Evolutionary conservation across 2,329 filamentous ascomycete species (phyloP), one percentile per base, ranked within the genome.

Genomic region (Botrytis porri): DNA sequence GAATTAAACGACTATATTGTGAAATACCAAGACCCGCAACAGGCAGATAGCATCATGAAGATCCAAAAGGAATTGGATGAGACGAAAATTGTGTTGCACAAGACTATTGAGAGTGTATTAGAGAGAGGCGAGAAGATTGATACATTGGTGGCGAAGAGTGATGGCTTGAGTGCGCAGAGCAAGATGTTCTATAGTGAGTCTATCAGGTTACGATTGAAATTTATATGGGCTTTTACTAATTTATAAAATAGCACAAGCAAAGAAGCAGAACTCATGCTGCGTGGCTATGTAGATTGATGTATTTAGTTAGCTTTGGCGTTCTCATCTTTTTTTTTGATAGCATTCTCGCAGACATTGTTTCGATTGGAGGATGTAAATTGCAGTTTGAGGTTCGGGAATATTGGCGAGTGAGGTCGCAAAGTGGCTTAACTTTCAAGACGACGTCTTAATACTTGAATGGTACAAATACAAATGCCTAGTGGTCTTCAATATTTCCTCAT

Each of bases 91-190:
- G 92, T 97, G 74, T 87, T 99, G 79, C 94, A 98, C 85, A 97
- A 98, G 88, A 98, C 96, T 62, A 98, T 97, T 79, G 92, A 97
- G 85, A 93, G 89, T 80, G 90, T 92, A 74, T 83, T 98, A 80
- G 92, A 98, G 86, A 89, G 96, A 75, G 96, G 95, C 60, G 95
- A 98, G 89, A 98, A 98, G 88, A 94, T 99, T 78, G 95, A 98
- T 81, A 93, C 92, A 79, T 84, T 99, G 78, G 95, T 98, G 63
- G 91, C 91, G 76, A 98, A 98, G 89, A 97, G 93, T 80, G 94
- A 97, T 79, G 93, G 91, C 20, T 84, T 99, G 80, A 97, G 93
- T 83, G 89, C 90, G 67, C 93, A 96, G 86, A 97, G 94, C 85
- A 98, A 97, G 88, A 95, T 97, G 92, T 99, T 99, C 83, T 98